Conservation (phyloP, 345 rosid genomes). For the Citrus medica region DNA sequence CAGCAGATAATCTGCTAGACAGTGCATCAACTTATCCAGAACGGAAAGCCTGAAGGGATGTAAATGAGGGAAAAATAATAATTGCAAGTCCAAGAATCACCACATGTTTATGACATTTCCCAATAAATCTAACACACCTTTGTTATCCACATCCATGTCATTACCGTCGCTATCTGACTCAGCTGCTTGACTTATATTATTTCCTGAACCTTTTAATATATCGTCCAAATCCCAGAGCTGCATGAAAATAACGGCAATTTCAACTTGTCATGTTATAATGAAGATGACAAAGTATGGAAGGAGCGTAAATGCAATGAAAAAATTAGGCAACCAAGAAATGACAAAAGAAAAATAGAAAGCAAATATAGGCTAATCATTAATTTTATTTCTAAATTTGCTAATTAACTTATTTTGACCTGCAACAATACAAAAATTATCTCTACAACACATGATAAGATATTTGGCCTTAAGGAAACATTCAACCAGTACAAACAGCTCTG, state of each 20-base stretch:
- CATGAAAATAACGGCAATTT: conserved; percentile 12
- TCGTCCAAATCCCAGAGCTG: conserved; percentile 89
- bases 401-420: neutral
- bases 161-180: conserved; percentile 57
- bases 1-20: neutral
- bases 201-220: conserved; percentile 50
- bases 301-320: neutral
- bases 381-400: neutral
- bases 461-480: neutral
- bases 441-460: neutral
- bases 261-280: neutral
- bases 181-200: conserved; percentile 29
- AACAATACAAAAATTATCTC: neutral
- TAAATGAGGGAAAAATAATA: neutral
- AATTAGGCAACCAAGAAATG: neutral
- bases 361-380: neutral
- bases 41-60: neutral
- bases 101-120: neutral
- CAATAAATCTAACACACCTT: conserved; percentile 38
- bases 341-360: neutral
- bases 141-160: conserved; percentile 74
- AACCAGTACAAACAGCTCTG: neutral
- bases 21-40: neutral
- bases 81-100: neutral
- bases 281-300: neutral